Evolutionary conservation across 805 yeast species (phyloP), one percentile per base, ranked within the genome.

Genomic region (Kazachstania viticola): DNA sequence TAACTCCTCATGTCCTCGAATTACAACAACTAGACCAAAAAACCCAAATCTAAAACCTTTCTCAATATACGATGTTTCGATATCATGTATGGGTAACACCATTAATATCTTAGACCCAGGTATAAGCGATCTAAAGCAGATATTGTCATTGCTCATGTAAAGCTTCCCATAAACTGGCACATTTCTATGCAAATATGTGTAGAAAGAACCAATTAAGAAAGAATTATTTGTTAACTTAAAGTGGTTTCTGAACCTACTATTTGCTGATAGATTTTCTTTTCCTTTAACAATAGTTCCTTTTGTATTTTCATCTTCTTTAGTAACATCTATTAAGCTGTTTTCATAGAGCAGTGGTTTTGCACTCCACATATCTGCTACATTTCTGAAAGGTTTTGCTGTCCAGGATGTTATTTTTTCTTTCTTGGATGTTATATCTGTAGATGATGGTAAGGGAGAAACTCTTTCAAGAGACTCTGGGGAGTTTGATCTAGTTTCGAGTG

Each of bases 121-220:
- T 3, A 83, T 47, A 23, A 83, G 60, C 23, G 94, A 77, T 38
- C 91, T 63, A 56, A 80, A 88, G 40, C 94, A 87, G n/a, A 88
- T 49, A 34, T 69, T 71, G 19, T 64, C 65, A 14, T 67, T 61
- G 0, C 94, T 82, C 9, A 88, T 44, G 51, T 84, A 84, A 2
- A 87, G 47, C 44, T 82, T 81, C 1, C 97, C 97, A 55, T 82
- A 85, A 1, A 75, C 61, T 1, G 95, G 95, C 14, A 83, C 58
- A 9, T 79, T 70, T 41, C 80, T 69, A 40, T 72, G 76, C 13
- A 84, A 48, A 54, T 81, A 75, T 1, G 78, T 65, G 46, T 71
- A 77, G 47, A 83, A 88, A 1, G 83, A 66, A 0, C 94, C 74
- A 0, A 77, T 54, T 28, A 87, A 58, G 4, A 48, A 51, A 25